Evolutionary conservation across 345 rosid genomes (phyloP).

Genomic region (Citrus australasica): DNA sequence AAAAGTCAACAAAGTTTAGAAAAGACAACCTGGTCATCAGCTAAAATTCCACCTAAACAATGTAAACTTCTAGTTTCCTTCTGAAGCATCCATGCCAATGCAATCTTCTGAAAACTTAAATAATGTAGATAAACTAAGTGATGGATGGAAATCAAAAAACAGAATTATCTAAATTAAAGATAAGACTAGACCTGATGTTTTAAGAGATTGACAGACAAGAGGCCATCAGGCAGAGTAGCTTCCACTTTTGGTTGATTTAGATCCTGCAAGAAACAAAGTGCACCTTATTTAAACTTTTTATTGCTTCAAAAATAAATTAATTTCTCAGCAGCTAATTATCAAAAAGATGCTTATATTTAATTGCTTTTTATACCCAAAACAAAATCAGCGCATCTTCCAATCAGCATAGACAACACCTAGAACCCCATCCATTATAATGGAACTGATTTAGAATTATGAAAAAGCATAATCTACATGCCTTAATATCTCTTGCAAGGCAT

Average conservation of each 20-base stretch:
- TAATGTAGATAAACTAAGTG: slow-evolving; percentile 9
- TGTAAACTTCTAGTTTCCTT: slow-evolving; percentile 80
- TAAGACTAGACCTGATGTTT: slow-evolving; percentile 75
- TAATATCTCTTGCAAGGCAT: neutral
- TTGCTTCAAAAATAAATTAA: slow-evolving; percentile 6
- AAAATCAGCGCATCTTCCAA: neutral
- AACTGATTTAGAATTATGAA: neutral
- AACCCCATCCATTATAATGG: neutral
- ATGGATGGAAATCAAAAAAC: slow-evolving; percentile 2
- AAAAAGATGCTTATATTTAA: neutral
- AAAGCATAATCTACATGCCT: neutral
- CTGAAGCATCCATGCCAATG: slow-evolving; percentile 95
- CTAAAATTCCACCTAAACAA: slow-evolving; percentile 94
- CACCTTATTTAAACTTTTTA: slow-evolving; percentile 10
- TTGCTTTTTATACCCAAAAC: neutral
- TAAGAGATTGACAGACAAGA: slow-evolving; percentile 78
- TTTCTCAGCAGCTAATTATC: slow-evolving; percentile 1
- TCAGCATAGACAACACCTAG: neutral
- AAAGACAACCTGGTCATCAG: slow-evolving; percentile 91
- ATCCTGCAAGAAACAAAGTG: slow-evolving; percentile 46
- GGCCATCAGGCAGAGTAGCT: slow-evolving; percentile 66
- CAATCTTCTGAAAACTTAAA: slow-evolving; percentile 72
- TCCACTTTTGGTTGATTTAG: slow-evolving; percentile 84
- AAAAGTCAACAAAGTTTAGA: neutral
- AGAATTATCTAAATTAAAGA: slow-evolving; percentile 5